Evolutionary conservation across 2,329 filamentous ascomycete genomes (phyloP), one percentile per base, ranked within the genome.

Genomic region (Monilinia fructicola): DNA sequence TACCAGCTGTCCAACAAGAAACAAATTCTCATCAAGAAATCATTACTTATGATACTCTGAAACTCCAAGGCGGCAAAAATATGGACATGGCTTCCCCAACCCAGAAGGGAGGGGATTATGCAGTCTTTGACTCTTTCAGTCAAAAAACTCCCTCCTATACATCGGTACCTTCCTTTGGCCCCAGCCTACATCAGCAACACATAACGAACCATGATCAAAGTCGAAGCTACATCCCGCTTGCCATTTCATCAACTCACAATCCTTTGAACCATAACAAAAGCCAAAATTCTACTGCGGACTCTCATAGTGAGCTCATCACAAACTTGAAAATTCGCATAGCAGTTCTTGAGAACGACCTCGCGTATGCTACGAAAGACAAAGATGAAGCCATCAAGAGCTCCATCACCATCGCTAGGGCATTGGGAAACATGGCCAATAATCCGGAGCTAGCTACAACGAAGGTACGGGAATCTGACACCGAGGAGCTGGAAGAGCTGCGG

Each of bases 261-360:
- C 44, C 38, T 4, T 35, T 44, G 23, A n/a, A 28, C 11, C 91
- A 93, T 63, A 90, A 90, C 71, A 88, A 92, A 77, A 88, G 90
- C 76, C 86, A 86, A 70, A 90, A 92, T 77, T 92, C 93, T 58
- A 11, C 52, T 35, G 10, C 52, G 42, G 35, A 42, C 21, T 7
- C 48, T 23, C 46, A 44, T 9, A 40, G 14, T 10, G 69, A 70
- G 46, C 10, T 50, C 0, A 59, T 69, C 21, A 67, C 60, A 16
- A 44, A 69, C 21, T 56, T 72, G 12, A 63, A 63, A 56, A 68
- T 74, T 42, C 64, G 64, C 6, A 64, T 69, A 18, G 72, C 73
- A 5, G 68, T 74, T 42, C 67, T 74, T 12, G 71, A 74, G 54
- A 73, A 71, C 23, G 70, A 74, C 7, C 58, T 74, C 2, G 40